Evolutionary conservation across 139 green algal species (phyloP), one percentile per base, ranked within the genome.

Genomic region (Chlamydomonas urium): DNA sequence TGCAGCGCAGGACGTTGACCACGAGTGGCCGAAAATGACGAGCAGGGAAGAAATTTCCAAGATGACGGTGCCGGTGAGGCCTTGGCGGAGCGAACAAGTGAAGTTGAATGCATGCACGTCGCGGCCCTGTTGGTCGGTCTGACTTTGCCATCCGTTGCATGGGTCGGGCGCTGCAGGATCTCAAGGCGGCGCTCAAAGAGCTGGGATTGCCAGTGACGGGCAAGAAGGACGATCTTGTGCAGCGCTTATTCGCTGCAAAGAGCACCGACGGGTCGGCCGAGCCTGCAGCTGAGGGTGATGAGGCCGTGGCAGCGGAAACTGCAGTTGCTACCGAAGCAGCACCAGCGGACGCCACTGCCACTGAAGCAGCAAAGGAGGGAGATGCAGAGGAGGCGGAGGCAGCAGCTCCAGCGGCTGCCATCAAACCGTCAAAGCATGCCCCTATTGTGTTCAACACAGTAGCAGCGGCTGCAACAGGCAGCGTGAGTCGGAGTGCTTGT

Each of bases 141-240:
- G 8, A 50, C 8, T 50, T 14, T 50, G 42, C n/a, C n/a, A n/a
- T n/a, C n/a, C n/a, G n/a, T n/a, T n/a, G n/a, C n/a, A n/a, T n/a
- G n/a, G n/a, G n/a, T n/a, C n/a, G n/a, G n/a, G n/a, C n/a, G n/a
- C n/a, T n/a, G 62, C 62, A 69, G 62, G 62, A 65, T 2, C 48
- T 63, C 14, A 53, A 73, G 47, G 28, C 47, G 33, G 47, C 24
- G 32, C n/a, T 61, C 2, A 61, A 62, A 48, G 47, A 47, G 29
- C 35, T 65, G 33, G 48, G 48, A 29, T 33, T 61, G 35, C 36
- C 69, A 5, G 32, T 75, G 4, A 38, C 26, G 26, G 58, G 57
- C n/a, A 75, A 75, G 69, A 60, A 75, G 35, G 53, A 68, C 29
- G 58, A 75, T 14, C 45, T 75, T 6, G 37, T 75, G 24, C 10